Evolutionary conservation across 2,329 filamentous ascomycete genomes (phyloP), one percentile per base, ranked within the genome.

Genomic region (Fusarium sp.): DNA sequence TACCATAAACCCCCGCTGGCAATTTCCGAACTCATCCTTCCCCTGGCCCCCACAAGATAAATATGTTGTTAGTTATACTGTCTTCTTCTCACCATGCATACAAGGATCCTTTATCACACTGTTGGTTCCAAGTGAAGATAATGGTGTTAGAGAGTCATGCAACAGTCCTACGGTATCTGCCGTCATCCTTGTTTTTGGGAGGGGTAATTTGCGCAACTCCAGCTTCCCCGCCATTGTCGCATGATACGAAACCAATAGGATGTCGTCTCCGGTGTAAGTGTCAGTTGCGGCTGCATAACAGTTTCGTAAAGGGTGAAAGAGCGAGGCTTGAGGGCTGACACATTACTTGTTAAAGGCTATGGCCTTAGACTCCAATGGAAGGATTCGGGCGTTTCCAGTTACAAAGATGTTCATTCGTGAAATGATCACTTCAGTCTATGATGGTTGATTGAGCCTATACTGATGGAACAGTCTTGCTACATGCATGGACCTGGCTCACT

Each of bases 141-240:
- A 27, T 40, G 32, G 35, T 38, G 42, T 42, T 30, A 33, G 42
- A 53, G 40, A 46, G 30, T 64, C 60, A 72, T 64, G 50, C 57
- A 60, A 66, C 18, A 67, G 58, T 59, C 41, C 53, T 54, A 48
- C 60, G 10, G 20, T n/a, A 72, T 60, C 53, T 63, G 56, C 48
- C 58, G 65, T 54, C 52, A 50, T 32, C 40, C 32, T 37, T 23
- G 52, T 17, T 60, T 23, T 30, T 17, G 33, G 33, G 50, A 42
- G 32, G 37, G 52, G 42, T 38, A 27, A 37, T 40, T 44, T 54
- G 38, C 56, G 35, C 44, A 50, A 35, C 60, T 61, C 53, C 35
- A 35, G 30, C 18, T 44, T 35, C 38, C 45, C 48, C 48, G 44
- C 49, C 42, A 50, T 45, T 57, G 32, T 56, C 48, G 45, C 40